These are phyloP conservation scores for Liriodendron chinense DNA, from an alignment of 164 flowering plant genomes.

Conservation along the genomic window DNA sequence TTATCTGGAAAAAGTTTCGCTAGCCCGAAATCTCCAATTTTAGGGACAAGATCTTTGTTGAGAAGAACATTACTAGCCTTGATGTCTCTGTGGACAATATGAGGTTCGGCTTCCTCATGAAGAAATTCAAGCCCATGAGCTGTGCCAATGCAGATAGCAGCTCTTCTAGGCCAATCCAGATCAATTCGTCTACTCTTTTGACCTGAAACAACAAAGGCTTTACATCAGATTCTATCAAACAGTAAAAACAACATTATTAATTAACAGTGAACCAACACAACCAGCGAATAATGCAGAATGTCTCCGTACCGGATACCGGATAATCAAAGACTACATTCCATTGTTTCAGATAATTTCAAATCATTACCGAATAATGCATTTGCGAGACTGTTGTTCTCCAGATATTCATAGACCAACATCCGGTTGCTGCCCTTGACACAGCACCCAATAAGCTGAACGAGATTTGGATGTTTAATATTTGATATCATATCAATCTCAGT, in stretches of 20 bases:
- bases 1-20: conserved; percentile 90
- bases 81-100: conserved; percentile 82
- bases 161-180: conserved; percentile 68
- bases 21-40: conserved; percentile 92
- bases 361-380: conserved; percentile 53
- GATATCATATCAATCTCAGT: conserved; percentile 79
- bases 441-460: conserved; percentile 75
- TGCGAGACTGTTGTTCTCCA: conserved; percentile 84
- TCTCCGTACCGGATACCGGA: neutral
- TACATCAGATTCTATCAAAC: neutral
- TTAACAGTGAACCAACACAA: neutral
- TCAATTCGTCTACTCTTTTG: conserved; percentile 34
- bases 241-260: neutral
- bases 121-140: conserved; percentile 81
- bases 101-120: conserved; percentile 72
- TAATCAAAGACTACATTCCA: neutral
- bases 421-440: conserved; percentile 63
- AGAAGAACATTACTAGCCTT: conserved; percentile 90
- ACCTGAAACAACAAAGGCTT: conserved; percentile 33
- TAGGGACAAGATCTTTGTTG: conserved; percentile 58
- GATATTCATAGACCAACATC: conserved; percentile 71
- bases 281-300: neutral
- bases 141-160: conserved; percentile 63
- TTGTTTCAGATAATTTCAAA: neutral
- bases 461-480: conserved; percentile 66